These are phyloP conservation scores for Hyaloscypha variabilis DNA, from an alignment of 495 filamentous ascomycete species.

Conservation along the genomic window DNA sequence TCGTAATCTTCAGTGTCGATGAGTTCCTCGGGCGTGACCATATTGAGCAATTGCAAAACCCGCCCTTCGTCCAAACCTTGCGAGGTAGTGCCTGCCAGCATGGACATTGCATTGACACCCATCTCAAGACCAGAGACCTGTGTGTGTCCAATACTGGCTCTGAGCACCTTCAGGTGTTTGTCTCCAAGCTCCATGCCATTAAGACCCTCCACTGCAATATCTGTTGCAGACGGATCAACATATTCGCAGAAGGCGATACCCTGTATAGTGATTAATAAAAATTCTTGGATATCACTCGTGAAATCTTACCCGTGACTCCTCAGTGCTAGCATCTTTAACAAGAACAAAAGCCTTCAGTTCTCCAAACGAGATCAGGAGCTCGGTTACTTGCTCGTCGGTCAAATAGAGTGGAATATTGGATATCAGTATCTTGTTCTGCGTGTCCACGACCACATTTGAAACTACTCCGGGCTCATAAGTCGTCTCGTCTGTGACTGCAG, in stretches of 20 bases:
- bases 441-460: conserved; percentile 83
- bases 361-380: conserved; percentile 87
- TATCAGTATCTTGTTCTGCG: conserved; percentile 92
- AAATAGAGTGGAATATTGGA: conserved; percentile 87
- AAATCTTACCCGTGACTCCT: conserved; percentile 80
- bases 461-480: conserved; percentile 77
- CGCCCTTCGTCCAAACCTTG: conserved; percentile 73
- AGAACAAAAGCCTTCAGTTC: conserved; percentile 91
- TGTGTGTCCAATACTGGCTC: conserved; percentile 89
- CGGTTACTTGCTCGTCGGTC: conserved; percentile 85
- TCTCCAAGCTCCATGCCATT: conserved; percentile 93
- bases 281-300: neutral
- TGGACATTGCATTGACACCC: conserved; percentile 97
- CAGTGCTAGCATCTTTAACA: conserved; percentile 84
- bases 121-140: conserved; percentile 90
- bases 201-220: conserved; percentile 86
- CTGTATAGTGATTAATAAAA: conserved; percentile 46
- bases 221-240: conserved; percentile 69
- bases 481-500: conserved; percentile 73
- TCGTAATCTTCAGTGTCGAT: conserved; percentile 94
- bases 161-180: conserved; percentile 78
- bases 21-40: conserved; percentile 95
- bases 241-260: conserved; percentile 98
- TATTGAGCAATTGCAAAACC: conserved; percentile 92
- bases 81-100: conserved; percentile 93